These are phyloP conservation scores for Xylaria sp. DNA, from an alignment of 2,329 filamentous ascomycete species.

Conservation along the genomic window DNA sequence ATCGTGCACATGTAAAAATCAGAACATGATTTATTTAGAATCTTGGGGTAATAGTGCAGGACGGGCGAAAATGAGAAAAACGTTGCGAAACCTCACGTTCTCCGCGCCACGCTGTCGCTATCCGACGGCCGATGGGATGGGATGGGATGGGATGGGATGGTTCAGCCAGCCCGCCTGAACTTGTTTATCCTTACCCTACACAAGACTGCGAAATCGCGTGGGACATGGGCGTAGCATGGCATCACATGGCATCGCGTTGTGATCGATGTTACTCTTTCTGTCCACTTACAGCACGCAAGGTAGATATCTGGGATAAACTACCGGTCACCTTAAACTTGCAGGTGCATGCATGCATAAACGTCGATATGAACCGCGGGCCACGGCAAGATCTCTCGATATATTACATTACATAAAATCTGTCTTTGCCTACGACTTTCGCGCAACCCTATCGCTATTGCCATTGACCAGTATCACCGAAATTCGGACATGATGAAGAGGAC, in stretches of 20 bases:
- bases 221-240: slow-evolving; percentile 23
- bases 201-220: neutral
- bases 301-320: neutral
- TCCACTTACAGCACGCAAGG: too few species aligned
- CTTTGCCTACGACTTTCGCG: neutral
- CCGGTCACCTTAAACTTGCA: neutral
- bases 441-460: slow-evolving; percentile 1
- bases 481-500: neutral
- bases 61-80: slow-evolving; percentile 8
- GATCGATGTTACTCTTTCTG: slow-evolving; percentile 5
- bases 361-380: slow-evolving; percentile 23
- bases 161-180: neutral
- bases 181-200: too few species aligned
- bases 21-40: neutral
- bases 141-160: neutral
- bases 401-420: neutral
- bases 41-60: slow-evolving; percentile 1
- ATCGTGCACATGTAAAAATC: neutral
- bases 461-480: neutral
- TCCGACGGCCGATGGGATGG: too few species aligned
- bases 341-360: slow-evolving; percentile 15
- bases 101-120: slow-evolving; percentile 27
- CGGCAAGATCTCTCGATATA: slow-evolving; percentile 9
- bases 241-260: slow-evolving; percentile 20
- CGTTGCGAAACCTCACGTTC: neutral